phyloP scores from a whole-genome alignment of 208 protist genomes.

The Entamoeba invadens region DNA sequence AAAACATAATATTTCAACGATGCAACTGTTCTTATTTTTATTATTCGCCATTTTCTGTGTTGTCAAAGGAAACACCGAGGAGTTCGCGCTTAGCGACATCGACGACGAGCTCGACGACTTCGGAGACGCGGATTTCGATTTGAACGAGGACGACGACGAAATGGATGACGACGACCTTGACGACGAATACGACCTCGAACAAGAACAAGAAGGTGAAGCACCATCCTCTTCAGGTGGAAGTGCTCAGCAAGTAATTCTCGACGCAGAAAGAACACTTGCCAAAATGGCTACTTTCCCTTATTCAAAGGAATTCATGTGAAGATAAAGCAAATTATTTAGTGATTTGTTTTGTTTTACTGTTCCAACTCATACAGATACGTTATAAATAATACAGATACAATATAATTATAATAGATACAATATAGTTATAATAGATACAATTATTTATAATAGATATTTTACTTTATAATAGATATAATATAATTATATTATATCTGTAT shows the following conservation, averaged over 20 bases:
- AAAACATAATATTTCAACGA: too few relatives aligned
- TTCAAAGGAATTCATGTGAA: not conserved
- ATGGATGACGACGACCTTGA: not conserved
- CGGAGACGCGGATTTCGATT: not conserved
- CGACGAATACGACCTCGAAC: not conserved
- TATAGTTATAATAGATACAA: too few relatives aligned
- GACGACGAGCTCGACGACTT: not conserved
- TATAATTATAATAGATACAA: too few relatives aligned
- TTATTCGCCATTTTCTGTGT: too few relatives aligned
- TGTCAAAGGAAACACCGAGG: too few relatives aligned
- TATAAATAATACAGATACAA: too few relatives aligned
- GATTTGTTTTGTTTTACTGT: not conserved
- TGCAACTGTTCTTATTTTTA: too few relatives aligned
- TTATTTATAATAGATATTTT: too few relatives aligned
- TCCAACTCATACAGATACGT: too few relatives aligned
- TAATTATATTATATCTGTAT: too few relatives aligned
- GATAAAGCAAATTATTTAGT: not conserved
- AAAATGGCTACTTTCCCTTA: not conserved
- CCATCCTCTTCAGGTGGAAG: too few relatives aligned
- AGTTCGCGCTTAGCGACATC: not conserved
- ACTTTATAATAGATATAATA: too few relatives aligned
- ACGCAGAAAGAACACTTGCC: not conserved
- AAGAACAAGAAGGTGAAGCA: not conserved
- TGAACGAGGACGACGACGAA: not conserved
- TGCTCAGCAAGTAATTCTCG: not conserved